Percentiles rank a stretch among this genome's conserved stretches.
Conservation (phyloP, 805 yeast species). For the Hyphopichia homilentoma region DNA sequence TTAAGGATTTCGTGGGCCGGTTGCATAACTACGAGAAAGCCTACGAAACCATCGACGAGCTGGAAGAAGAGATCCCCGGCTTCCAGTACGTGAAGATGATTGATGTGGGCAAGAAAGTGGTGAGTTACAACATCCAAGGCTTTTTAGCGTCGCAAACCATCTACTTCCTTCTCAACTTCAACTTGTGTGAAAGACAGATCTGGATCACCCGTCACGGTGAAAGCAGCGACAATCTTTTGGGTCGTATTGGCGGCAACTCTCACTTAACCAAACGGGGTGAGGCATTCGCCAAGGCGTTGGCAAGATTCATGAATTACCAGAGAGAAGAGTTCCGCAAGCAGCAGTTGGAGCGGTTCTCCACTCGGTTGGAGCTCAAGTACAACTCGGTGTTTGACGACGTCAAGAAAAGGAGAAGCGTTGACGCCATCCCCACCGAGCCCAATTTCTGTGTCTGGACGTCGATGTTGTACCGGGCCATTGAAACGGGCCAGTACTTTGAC, state of each 20-base stretch:
- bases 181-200: slow-evolving; percentile 82
- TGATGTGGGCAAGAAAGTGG: slow-evolving; percentile 91
- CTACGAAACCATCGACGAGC: slow-evolving; percentile 85
- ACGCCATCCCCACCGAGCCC: slow-evolving; percentile 52
- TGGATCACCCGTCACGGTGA: slow-evolving; percentile 97
- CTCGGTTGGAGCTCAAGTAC: slow-evolving; percentile 43
- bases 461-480: slow-evolving; percentile 73
- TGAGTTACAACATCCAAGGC: slow-evolving; percentile 82
- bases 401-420: slow-evolving; percentile 12
- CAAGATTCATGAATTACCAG: slow-evolving; percentile 70
- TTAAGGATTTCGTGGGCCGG: slow-evolving; percentile 78
- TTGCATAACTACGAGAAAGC: slow-evolving; percentile 81
- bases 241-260: slow-evolving; percentile 92
- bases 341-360: slow-evolving; percentile 53
- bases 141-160: slow-evolving; percentile 91
- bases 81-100: slow-evolving; percentile 93
- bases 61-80: slow-evolving; percentile 61
- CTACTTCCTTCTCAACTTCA: slow-evolving; percentile 84
- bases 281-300: slow-evolving; percentile 67
- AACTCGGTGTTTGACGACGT: slow-evolving; percentile 18
- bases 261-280: slow-evolving; percentile 73
- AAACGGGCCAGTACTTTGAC: slow-evolving; percentile 73
- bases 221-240: slow-evolving; percentile 76
- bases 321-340: slow-evolving; percentile 61
- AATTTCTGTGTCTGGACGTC: slow-evolving; percentile 91